These are phyloP conservation scores for Orychophragmus violaceus DNA, from an alignment of 345 rosid species.

Conservation along the genomic window DNA sequence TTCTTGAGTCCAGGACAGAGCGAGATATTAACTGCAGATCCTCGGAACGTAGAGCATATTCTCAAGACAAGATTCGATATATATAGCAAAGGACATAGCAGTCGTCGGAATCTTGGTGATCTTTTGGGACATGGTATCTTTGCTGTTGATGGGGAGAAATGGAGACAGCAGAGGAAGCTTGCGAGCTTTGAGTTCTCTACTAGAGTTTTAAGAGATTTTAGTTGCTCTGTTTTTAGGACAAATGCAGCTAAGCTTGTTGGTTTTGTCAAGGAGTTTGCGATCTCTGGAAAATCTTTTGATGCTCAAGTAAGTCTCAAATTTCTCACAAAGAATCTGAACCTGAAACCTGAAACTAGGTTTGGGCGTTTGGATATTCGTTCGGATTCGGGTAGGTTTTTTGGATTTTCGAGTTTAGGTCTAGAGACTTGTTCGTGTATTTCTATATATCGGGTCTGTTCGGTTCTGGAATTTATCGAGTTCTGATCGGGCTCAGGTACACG, in stretches of 20 bases:
- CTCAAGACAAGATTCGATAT: constrained; percentile 48
- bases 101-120: constrained; percentile 30
- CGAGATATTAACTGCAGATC: constrained; percentile 47
- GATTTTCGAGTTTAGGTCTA: too few species aligned
- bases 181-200: constrained; percentile 73
- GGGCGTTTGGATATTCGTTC: too few species aligned
- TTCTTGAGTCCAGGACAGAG: constrained; percentile 44
- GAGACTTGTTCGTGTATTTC: too few species aligned
- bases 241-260: constrained; percentile 46
- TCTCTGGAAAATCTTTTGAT: constrained; percentile 40
- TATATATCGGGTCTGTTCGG: too few species aligned
- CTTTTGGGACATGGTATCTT: constrained; percentile 82
- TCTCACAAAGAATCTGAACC: neutral
- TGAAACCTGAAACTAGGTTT: too few species aligned
- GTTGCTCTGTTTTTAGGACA: constrained; percentile 54
- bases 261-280: constrained; percentile 28
- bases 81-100: constrained; percentile 42
- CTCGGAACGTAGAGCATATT: constrained; percentile 58
- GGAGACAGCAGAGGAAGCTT: constrained; percentile 80
- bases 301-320: constrained; percentile 50
- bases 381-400: neutral
- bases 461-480: too few species aligned
- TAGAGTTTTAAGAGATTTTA: constrained; percentile 59
- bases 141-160: constrained; percentile 65
- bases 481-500: too few species aligned